Percentiles rank a stretch among this genome's conserved stretches.
phyloP scores from a whole-genome alignment of 441 rosid species.

The Syzygium syzygioides region DNA sequence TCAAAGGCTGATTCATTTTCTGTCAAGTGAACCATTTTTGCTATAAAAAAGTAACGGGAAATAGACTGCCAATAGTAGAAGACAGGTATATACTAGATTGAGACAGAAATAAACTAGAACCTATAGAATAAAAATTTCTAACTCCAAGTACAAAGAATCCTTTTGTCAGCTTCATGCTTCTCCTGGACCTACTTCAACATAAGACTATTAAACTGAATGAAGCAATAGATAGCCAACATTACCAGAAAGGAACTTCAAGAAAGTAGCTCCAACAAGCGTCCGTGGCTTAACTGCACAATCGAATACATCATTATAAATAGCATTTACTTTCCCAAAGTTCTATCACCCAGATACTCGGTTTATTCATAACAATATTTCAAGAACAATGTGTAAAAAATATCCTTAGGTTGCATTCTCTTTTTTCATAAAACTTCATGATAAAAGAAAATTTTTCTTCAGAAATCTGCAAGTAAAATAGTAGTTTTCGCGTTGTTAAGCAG shows the following conservation, averaged over 20 bases:
- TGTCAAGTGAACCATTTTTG: slow-evolving; percentile 21
- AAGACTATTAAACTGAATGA: not conserved
- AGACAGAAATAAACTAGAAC: not conserved
- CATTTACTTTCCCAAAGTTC: not conserved
- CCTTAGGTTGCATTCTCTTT: not conserved
- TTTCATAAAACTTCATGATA: not conserved
- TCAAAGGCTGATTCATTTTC: slow-evolving; percentile 92
- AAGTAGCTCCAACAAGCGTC: slow-evolving; percentile 64
- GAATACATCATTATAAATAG: not conserved
- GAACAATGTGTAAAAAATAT: not conserved
- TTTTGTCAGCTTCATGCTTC: not conserved
- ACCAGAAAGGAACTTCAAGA: slow-evolving; percentile 89
- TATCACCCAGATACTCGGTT: not conserved
- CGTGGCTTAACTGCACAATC: slow-evolving; percentile 74
- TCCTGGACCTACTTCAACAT: not conserved
- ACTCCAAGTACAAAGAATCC: not conserved
- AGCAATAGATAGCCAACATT: slow-evolving; percentile 7
- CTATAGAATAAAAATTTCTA: not conserved
- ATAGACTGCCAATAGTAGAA: not conserved
- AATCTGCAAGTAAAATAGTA: not conserved
- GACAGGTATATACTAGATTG: not conserved
- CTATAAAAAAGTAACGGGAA: not conserved
- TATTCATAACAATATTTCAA: not conserved
- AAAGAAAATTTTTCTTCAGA: not conserved
- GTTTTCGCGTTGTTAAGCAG: not conserved